These are phyloP conservation scores for Lachancea nothofagi DNA, from an alignment of 805 yeast genomes.

Conservation along the genomic window DNA sequence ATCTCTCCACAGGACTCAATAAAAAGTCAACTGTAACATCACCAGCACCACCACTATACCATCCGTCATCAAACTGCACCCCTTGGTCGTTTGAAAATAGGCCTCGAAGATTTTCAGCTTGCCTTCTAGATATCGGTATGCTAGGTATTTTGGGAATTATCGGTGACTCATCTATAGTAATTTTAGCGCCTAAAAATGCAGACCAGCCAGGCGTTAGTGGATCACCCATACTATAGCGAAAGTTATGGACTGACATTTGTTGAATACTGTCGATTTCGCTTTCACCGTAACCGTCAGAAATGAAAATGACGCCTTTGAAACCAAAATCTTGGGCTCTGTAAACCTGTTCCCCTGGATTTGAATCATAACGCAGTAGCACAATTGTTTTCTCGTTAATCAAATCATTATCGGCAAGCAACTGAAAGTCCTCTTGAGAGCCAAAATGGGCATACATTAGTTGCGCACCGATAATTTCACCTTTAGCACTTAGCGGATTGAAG, in stretches of 20 bases:
- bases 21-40: constrained; percentile 26
- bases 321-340: constrained; percentile 50
- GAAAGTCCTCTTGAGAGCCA: constrained; percentile 56
- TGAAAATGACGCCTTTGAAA: constrained; percentile 63
- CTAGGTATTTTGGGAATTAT: constrained; percentile 69
- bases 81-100: constrained; percentile 25
- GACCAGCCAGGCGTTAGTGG: constrained; percentile 76
- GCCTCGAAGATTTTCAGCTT: constrained; percentile 43
- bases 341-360: constrained; percentile 46
- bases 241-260: constrained; percentile 47
- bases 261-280: constrained; percentile 32
- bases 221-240: constrained; percentile 68
- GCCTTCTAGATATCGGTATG: constrained; percentile 71
- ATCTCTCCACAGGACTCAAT: constrained; percentile 41
- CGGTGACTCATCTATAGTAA: constrained; percentile 41
- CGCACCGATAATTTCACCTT: constrained; percentile 48
- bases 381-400: constrained; percentile 45
- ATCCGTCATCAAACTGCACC: constrained; percentile 19
- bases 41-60: constrained; percentile 19
- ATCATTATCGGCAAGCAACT: constrained; percentile 33
- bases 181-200: constrained; percentile 37
- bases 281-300: constrained; percentile 42
- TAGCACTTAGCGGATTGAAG: constrained; percentile 63
- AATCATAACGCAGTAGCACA: constrained; percentile 56
- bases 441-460: constrained; percentile 57